Percentiles rank a stretch among this genome's conserved stretches.
These are phyloP conservation scores for Pelargonium fulgidum DNA, from an alignment of 441 rosid genomes.

Conservation along the genomic window DNA sequence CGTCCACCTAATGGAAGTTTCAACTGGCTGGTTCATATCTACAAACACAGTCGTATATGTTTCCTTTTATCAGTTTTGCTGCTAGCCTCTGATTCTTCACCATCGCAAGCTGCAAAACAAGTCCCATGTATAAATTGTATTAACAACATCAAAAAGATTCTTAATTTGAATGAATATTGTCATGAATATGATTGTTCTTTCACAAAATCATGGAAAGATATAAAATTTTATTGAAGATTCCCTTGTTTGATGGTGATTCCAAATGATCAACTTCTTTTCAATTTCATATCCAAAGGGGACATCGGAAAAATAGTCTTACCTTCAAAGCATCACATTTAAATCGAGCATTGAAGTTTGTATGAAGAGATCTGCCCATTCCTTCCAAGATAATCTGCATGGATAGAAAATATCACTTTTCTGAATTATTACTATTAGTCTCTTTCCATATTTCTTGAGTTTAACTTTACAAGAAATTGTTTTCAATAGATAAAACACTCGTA, in stretches of 20 bases:
- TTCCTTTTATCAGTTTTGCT: slow-evolving; percentile 75
- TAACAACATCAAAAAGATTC: background rate
- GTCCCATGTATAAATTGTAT: background rate
- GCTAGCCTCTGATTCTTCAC: slow-evolving; percentile 98
- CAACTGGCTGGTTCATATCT: slow-evolving; percentile 62
- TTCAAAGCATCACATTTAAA: slow-evolving; percentile 87
- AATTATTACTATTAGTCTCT: background rate
- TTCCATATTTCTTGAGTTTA: background rate
- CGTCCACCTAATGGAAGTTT: background rate
- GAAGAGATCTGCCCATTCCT: slow-evolving; percentile 99
- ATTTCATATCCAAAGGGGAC: too few species aligned
- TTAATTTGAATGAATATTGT: too few species aligned
- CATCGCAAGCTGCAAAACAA: slow-evolving; percentile 80
- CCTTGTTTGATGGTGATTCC: too few species aligned
- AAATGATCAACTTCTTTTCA: too few species aligned
- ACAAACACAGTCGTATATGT: slow-evolving; percentile 89
- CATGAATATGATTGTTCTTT: too few species aligned
- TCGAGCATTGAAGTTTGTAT: slow-evolving; percentile 75
- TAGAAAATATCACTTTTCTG: background rate
- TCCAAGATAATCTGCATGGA: slow-evolving; percentile 71
- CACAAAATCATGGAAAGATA: too few species aligned
- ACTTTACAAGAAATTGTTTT: background rate
- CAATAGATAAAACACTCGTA: too few species aligned
- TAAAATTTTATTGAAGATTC: too few species aligned
- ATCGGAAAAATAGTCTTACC: slow-evolving; percentile 33